These are phyloP conservation scores for Aegilops bicornis DNA, from an alignment of 176 grass and related monocot genomes.

Conservation along the genomic window DNA sequence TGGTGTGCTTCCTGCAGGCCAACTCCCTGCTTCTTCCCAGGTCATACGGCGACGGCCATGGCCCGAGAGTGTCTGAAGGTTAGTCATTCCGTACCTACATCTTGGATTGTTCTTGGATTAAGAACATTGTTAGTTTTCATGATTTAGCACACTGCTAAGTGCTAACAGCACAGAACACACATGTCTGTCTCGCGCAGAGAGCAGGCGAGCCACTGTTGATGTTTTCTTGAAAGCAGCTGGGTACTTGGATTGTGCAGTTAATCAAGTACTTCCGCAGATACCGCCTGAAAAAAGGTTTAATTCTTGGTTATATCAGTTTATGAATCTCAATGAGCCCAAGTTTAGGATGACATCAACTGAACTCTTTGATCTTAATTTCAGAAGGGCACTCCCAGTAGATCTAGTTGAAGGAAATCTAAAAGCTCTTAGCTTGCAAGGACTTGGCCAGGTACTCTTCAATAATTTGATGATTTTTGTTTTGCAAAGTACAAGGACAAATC, in stretches of 20 bases:
- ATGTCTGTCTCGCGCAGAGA: slow-evolving; percentile 39
- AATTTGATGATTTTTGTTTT: not conserved
- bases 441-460: slow-evolving; percentile 60
- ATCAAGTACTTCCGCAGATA: slow-evolving; percentile 65
- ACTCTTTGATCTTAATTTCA: slow-evolving; percentile 37
- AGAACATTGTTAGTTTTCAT: not conserved
- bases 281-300: slow-evolving; percentile 57
- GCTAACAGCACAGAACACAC: not conserved
- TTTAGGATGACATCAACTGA: not conserved
- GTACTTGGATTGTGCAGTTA: slow-evolving; percentile 73
- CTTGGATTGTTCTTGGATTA: slow-evolving; percentile 13
- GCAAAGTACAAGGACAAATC: not conserved
- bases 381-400: slow-evolving; percentile 77
- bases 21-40: slow-evolving; percentile 69
- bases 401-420: slow-evolving; percentile 72
- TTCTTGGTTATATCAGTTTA: slow-evolving; percentile 21
- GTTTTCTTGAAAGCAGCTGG: slow-evolving; percentile 79
- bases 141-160: not conserved
- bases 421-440: slow-evolving; percentile 71
- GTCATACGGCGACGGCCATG: slow-evolving; percentile 54
- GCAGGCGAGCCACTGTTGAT: slow-evolving; percentile 66
- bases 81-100: not conserved
- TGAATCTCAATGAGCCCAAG: slow-evolving; percentile 2
- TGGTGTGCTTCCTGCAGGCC: slow-evolving; percentile 68
- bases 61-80: slow-evolving; percentile 71